Conservation (phyloP, 2,329 filamentous ascomycete species). For the Trichoderma endophyticum region DNA sequence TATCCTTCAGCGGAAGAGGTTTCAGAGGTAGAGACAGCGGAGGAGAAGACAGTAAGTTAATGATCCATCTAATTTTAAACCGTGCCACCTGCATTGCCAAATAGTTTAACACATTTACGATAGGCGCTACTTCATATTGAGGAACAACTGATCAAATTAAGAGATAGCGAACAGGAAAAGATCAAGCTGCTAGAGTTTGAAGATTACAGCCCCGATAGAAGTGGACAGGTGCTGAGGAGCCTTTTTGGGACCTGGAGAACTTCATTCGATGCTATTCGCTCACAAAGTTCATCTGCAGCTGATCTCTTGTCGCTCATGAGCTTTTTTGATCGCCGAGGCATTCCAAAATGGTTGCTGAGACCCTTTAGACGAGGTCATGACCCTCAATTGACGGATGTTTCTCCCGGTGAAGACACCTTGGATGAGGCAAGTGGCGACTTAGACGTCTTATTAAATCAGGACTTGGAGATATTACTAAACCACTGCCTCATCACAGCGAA, state of each 20-base stretch:
- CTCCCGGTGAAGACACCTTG: neutral
- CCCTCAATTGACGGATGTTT: neutral
- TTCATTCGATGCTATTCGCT: constrained; percentile 33
- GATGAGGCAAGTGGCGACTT: neutral
- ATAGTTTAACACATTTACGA: neutral
- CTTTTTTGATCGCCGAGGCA: constrained; percentile 43
- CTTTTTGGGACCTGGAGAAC: neutral
- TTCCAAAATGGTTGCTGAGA: constrained; percentile 27
- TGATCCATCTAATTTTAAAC: too few relatives aligned
- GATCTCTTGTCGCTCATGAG: constrained; percentile 45
- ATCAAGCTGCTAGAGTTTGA: neutral
- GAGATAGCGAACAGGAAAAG: constrained; percentile 17
- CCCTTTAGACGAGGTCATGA: neutral
- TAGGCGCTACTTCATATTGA: neutral
- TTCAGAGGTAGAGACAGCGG: too few relatives aligned
- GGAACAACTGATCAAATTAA: neutral
- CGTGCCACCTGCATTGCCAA: neutral
- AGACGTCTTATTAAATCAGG: neutral
- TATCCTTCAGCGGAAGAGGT: too few relatives aligned
- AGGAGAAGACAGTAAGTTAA: neutral
- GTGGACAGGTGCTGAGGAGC: neutral
- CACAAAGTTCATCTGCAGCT: constrained; percentile 33
- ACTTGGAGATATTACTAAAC: neutral
- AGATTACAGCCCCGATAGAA: neutral
- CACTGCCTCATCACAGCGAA: neutral